phyloP scores from a whole-genome alignment of 2,329 filamentous ascomycete genomes.

The Fusarium metavorans region DNA sequence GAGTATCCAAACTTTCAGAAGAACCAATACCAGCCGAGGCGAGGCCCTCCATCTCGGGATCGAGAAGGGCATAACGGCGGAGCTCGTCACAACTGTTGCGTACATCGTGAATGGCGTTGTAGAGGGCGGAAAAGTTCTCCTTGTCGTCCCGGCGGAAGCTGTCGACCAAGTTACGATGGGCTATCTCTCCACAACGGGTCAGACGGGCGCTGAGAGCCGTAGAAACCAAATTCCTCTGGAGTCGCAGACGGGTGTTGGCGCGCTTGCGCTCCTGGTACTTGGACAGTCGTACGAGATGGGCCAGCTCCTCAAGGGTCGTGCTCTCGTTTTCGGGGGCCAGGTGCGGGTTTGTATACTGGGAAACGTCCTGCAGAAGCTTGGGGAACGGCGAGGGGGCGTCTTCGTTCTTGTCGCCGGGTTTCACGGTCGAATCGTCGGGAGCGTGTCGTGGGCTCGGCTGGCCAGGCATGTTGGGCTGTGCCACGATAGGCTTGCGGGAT shows the following conservation, averaged over 20 bases:
- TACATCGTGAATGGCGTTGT: constrained; percentile 83
- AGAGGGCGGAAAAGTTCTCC: constrained; percentile 78
- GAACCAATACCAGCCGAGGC: constrained; percentile 58
- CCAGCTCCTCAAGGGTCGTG: constrained; percentile 81
- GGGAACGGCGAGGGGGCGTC: constrained; percentile 57
- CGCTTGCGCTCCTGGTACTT: constrained; percentile 87
- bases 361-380: constrained; percentile 71
- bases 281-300: constrained; percentile 80
- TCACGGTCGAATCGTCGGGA: constrained; percentile 42
- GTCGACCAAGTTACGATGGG: constrained; percentile 81
- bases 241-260: constrained; percentile 76
- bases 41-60: constrained; percentile 76
- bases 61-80: constrained; percentile 76
- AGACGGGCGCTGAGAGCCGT: constrained; percentile 81
- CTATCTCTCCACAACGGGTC: constrained; percentile 79
- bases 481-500: constrained; percentile 63
- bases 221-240: constrained; percentile 80
- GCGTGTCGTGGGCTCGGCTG: constrained; percentile 46
- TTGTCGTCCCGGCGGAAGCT: constrained; percentile 84
- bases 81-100: constrained; percentile 81
- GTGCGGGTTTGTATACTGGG: constrained; percentile 73
- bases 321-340: constrained; percentile 71
- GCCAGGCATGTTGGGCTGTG: constrained; percentile 53
- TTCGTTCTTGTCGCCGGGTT: constrained; percentile 53
- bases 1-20: constrained; percentile 63